Conservation (phyloP, 2,329 filamentous ascomycete species). For the Macrophomina pseudophaseolina region DNA sequence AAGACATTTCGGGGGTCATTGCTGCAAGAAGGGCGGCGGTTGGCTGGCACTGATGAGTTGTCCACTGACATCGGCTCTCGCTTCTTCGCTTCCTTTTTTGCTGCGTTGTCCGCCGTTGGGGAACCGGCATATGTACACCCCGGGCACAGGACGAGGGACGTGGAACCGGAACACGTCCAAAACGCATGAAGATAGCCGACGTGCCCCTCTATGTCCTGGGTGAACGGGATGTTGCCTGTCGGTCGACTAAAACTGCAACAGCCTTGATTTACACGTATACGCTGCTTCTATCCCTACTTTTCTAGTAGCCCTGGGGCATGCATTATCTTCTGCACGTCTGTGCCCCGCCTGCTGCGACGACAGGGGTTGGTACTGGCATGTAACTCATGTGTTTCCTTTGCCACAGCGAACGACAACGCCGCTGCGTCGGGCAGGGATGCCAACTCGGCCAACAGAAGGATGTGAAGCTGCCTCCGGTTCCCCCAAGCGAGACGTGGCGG, state of each 20-base stretch:
- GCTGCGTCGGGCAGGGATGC: background rate
- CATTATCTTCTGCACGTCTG: background rate
- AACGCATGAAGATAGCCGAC: conserved; percentile 5
- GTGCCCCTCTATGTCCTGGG: background rate
- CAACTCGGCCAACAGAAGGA: background rate
- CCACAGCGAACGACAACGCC: background rate
- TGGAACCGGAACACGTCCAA: background rate
- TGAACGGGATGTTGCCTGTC: background rate
- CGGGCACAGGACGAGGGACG: background rate
- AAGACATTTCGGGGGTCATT: background rate
- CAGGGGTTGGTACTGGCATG: too few species aligned
- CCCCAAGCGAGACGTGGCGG: too few species aligned
- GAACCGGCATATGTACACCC: too few species aligned
- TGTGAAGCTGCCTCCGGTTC: background rate
- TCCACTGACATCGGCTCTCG: background rate
- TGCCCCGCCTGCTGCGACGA: too few species aligned
- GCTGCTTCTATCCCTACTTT: background rate
- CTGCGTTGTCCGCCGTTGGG: background rate
- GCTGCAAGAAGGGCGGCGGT: background rate
- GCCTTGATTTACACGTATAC: background rate
- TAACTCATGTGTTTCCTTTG: background rate
- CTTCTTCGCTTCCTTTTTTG: background rate
- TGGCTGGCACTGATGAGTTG: background rate
- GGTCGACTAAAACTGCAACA: background rate
- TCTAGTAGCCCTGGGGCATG: background rate